Evolutionary conservation across 129 eudicot genomes (phyloP), one percentile per base, ranked within the genome.

Genomic region (Calendula officinalis): DNA sequence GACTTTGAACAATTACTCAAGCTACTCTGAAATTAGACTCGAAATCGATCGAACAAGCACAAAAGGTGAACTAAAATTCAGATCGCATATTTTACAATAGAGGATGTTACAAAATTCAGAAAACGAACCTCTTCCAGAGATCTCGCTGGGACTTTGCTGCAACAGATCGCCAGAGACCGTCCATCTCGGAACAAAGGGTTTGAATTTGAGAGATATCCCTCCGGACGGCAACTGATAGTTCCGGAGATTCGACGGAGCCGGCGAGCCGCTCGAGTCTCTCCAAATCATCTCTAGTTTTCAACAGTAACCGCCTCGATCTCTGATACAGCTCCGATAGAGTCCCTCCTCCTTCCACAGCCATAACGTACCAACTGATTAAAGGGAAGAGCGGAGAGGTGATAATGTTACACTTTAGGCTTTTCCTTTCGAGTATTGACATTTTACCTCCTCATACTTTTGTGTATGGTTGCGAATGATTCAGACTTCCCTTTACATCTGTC

Each of bases 71-170:
- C 30, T 22, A 22, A 22, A 22, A 22, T 22, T 22, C 17, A 22
- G 35, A 50, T 50, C 35, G 30, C 15, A 55, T 65, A 16, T 60
- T 53, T 46, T 50, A 30, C 30, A 22, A 22, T 15, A 17, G 17
- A 15, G 0, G 27, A 60, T 50, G 16, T 7, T 32, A 62, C 13
- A 41, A 40, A 40, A 5, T 5, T 7, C 11, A 40, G 53, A 22
- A 43, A 35, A 4, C 14, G 33, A 30, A 92, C 98, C 98, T 81
- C 78, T 80, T 92, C 98, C 98, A 92, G 15, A 88, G 89, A 85
- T 92, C 96, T 47, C 96, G 85, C 38, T 92, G 98, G 7, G 98
- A 78, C 60, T 88, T 92, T 62, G 88, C 81, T 17, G 91, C 75
- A 57, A 88, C 81, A 38, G 98, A 92, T 37, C 91, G 95, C 96